phyloP scores from a whole-genome alignment of 139 green algal species.

The Closterium sp. region DNA sequence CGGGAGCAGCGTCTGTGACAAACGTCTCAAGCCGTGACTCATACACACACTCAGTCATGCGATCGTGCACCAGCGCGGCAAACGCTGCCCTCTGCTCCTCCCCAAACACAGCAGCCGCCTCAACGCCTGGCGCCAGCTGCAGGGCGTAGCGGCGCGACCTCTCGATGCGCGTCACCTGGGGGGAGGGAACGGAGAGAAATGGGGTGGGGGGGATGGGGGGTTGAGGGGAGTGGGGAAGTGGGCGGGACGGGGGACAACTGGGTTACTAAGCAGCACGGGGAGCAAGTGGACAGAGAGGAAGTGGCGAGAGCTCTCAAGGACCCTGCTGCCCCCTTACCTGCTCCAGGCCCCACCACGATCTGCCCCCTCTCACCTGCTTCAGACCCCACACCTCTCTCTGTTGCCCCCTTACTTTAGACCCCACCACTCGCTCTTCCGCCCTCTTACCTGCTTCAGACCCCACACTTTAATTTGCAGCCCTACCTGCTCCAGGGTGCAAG shows the following conservation, averaged over 20 bases:
- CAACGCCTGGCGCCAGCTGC: neutral
- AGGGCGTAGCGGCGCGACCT: constrained; percentile 74
- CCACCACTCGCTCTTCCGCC: too few species aligned
- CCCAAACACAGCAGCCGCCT: neutral
- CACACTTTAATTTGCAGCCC: neutral
- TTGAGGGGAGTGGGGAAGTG: neutral
- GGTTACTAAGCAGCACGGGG: neutral
- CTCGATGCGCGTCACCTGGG: constrained; percentile 80
- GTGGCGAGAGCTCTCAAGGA: neutral
- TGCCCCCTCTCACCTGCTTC: constrained; percentile 12
- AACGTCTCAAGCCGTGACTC: constrained; percentile 68
- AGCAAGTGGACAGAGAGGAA: neutral
- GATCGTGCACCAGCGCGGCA: constrained; percentile 95
- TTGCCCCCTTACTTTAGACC: neutral
- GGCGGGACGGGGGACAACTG: neutral
- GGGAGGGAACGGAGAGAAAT: neutral
- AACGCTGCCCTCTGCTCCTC: neutral
- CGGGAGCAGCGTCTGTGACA: constrained; percentile 55
- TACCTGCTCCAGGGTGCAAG: constrained; percentile 68
- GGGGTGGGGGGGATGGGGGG: neutral
- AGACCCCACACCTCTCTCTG: neutral
- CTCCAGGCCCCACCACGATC: constrained; percentile 79
- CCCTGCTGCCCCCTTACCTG: neutral
- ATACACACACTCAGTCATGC: constrained; percentile 97
- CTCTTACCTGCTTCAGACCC: neutral